Conservation (phyloP, 345 rosid species). For the Dimocarpus longan region DNA sequence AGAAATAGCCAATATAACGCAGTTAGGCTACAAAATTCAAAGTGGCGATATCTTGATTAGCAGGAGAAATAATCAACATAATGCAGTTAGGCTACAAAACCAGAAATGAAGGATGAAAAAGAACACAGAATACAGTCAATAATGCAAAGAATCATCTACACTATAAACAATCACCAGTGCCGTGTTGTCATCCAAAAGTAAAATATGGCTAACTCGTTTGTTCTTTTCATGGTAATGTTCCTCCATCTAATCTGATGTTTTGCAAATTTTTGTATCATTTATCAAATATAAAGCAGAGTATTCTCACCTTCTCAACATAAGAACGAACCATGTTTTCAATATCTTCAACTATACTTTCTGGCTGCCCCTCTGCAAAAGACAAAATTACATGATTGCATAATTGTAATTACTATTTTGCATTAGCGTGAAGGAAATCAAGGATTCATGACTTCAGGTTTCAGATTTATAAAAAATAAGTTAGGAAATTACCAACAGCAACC, state of each 20-base stretch:
- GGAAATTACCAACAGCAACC: slow-evolving; percentile 92
- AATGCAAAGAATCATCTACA: neutral
- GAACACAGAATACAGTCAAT: neutral
- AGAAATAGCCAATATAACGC: slow-evolving; percentile 97
- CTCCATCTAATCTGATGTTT: neutral
- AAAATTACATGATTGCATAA: slow-evolving; percentile 23
- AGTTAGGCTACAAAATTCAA: slow-evolving; percentile 77
- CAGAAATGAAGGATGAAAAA: neutral
- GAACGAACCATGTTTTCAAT: slow-evolving; percentile 99
- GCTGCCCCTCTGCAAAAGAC: slow-evolving; percentile 83
- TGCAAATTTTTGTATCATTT: neutral
- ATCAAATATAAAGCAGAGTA: slow-evolving; percentile 18
- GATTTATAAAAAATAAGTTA: slow-evolving; percentile 11
- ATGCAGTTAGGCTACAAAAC: neutral
- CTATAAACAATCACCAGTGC: neutral
- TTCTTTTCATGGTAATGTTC: neutral
- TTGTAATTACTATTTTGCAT: neutral
- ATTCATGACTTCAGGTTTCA: slow-evolving; percentile 1
- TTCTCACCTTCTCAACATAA: slow-evolving; percentile 93
- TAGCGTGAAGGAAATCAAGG: slow-evolving; percentile 4
- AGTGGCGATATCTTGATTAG: slow-evolving; percentile 21
- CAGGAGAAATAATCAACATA: slow-evolving; percentile 11
- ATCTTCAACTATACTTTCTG: slow-evolving; percentile 84
- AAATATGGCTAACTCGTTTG: neutral
- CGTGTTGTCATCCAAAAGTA: neutral